Evolutionary conservation across 1,284 basidiomycete species (phyloP), one percentile per base, ranked within the genome.

Genomic region (Fistulinella cinereoalba): DNA sequence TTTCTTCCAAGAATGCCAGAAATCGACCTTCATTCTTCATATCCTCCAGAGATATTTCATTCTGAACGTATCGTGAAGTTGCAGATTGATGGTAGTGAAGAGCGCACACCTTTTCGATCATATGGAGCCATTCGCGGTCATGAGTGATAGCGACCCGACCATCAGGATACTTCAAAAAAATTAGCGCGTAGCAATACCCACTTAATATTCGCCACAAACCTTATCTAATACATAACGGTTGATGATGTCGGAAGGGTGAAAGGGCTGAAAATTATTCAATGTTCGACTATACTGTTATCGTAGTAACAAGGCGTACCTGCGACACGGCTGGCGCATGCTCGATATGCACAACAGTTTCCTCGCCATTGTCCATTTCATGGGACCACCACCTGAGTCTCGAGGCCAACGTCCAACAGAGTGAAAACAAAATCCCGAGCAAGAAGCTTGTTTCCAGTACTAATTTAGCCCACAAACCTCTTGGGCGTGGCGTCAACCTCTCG

Each of bases 161-260:
- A 13, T 21, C 12, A 2, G 1, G 2, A 47, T 15, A 33, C 21
- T 37, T n/a, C 34, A 7, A 10, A 8, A 36, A 2, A 27, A 5
- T 4, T 15, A 23, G 22, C 3, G 12, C 28, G 4, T 6, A 16
- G 11, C n/a, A n/a, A n/a, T n/a, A n/a, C n/a, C n/a, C n/a, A n/a
- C n/a, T n/a, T n/a, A n/a, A n/a, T n/a, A n/a, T n/a, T n/a, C n/a
- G n/a, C n/a, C n/a, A n/a, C 32, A n/a, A 28, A 39, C 46, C 31
- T 33, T 38, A 2, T 4, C 8, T 3, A 48, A 19, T 13, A 48
- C 3, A 23, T 48, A 48, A 10, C 2, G 29, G n/a, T 48, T 48
- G 3, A 48, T 48, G 3, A 48, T n/a, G 3, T 48, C 37, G 4
- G 45, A 48, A 11, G 45, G 46, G n/a, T 48, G 31, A 13, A 18